Conservation (phyloP, 1,284 basidiomycete species). For the Xanthoconium separans region DNA sequence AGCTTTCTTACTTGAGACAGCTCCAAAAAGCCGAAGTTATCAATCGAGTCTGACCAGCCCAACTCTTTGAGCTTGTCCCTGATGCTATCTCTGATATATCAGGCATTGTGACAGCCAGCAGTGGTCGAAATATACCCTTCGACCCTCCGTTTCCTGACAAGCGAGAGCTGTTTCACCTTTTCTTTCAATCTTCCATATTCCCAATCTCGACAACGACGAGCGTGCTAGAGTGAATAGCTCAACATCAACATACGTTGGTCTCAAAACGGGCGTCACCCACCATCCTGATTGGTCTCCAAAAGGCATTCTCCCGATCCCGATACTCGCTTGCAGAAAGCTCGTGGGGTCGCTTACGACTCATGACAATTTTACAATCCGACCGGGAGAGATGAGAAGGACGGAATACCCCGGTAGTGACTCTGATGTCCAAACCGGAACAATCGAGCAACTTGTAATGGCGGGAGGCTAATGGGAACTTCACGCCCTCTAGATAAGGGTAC, state of each 20-base stretch:
- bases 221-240: conserved; percentile 4
- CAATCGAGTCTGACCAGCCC: background rate
- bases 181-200: background rate
- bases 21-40: background rate
- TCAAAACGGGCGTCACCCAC: conserved; percentile 1
- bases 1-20: conserved; percentile 13
- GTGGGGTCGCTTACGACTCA: background rate
- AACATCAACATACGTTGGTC: background rate
- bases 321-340: background rate
- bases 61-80: background rate
- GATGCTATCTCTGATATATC: conserved; percentile 12
- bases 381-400: background rate
- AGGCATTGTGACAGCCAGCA: background rate
- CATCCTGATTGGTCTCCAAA: background rate
- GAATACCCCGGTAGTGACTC: fast-evolving
- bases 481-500: background rate
- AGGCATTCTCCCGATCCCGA: background rate
- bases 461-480: background rate
- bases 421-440: background rate
- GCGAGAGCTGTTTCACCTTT: background rate
- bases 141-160: conserved; percentile 6
- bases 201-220: conserved; percentile 7
- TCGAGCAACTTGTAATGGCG: background rate
- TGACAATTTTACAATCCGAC: conserved; percentile 3
- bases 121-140: conserved; percentile 3